Evolutionary conservation across 2,329 filamentous ascomycete species (phyloP).

Genomic region (Fusarium tanahbumbuense): DNA sequence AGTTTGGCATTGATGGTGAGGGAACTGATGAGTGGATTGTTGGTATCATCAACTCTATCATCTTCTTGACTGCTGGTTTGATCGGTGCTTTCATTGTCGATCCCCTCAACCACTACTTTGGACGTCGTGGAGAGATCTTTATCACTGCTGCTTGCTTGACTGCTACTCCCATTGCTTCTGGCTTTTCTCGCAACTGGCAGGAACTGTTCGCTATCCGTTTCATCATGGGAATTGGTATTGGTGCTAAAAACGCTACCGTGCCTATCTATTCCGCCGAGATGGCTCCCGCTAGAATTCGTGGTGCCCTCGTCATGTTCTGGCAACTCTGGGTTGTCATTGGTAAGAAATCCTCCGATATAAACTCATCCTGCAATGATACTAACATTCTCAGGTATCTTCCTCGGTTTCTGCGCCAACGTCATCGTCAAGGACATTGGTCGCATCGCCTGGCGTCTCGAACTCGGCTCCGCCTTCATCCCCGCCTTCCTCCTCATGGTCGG

Average conservation of each 20-base stretch:
- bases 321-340: slow-evolving; percentile 73
- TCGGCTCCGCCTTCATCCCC: slow-evolving; percentile 72
- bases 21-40: slow-evolving; percentile 60
- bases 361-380: accelerated
- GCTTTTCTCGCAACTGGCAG: slow-evolving; percentile 73
- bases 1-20: slow-evolving; percentile 53
- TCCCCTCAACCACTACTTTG: slow-evolving; percentile 63
- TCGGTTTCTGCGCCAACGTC: slow-evolving; percentile 57
- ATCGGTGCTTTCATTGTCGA: slow-evolving; percentile 61
- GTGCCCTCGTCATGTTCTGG: slow-evolving; percentile 86
- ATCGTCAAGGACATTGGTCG: slow-evolving; percentile 44
- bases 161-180: slow-evolving; percentile 71
- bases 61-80: slow-evolving; percentile 50
- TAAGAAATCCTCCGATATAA: accelerated
- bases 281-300: slow-evolving; percentile 73
- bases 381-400: slow-evolving; percentile 47
- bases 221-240: slow-evolving; percentile 76
- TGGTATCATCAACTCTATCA: slow-evolving; percentile 69
- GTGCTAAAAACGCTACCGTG: slow-evolving; percentile 72
- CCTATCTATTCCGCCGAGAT: slow-evolving; percentile 83
- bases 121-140: slow-evolving; percentile 71
- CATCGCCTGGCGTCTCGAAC: slow-evolving; percentile 55
- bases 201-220: slow-evolving; percentile 75
- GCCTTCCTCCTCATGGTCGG: slow-evolving; percentile 64
- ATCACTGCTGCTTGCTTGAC: slow-evolving; percentile 78